Base-by-base conservation (phyloP, 306 rosid genomes). In the Castanea sativa region DNA sequence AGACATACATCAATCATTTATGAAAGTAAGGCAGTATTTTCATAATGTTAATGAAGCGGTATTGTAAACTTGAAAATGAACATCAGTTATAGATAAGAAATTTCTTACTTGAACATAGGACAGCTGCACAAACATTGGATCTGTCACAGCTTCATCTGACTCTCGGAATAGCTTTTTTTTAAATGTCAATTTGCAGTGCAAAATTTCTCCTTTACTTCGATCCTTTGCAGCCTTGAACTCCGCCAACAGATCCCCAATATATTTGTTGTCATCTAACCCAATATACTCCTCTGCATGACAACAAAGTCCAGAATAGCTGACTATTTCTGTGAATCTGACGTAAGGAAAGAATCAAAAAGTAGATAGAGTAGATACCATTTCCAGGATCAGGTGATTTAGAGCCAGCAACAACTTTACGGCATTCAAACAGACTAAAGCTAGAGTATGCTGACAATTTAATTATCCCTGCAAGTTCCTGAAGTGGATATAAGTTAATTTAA, bases 91-190 rank as follows among this genome's bases (percentile, higher is more conserved):
- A 68, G n/a, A 64, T 55, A 67, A 73, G 67, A 78, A 69, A 73
- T 78, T 63, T 45, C 87, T 43, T 89, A 92, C 98, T 76, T 94
- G 98, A 51, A 94, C 98, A 61, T 94, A 94, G 76, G 97, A 94
- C 83, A 94, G 74, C 83, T 94, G 98, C 87, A 88, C 80, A 78
- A 94, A 94, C 97, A 94, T 94, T 83, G 96, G 92, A 76, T 92
- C 98, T 45, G 93, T 77, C 25, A 94, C 96, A 68, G 91, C 89
- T 91, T 94, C 98, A 82, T 94, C 98, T n/a, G 96, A 92, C 86
- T 94, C 97, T 14, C 97, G 91, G 86, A 94, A 94, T 59, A 94
- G 84, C 78, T 87, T 94, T 85, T 92, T 94, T 87, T 94, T 94
- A 81, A 89, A 91, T 68, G 87, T 81, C 67, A 94, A 83, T 80